These are phyloP conservation scores for Tillandsia fasciculata DNA, from an alignment of 176 grass and related monocot species.

Conservation along the genomic window DNA sequence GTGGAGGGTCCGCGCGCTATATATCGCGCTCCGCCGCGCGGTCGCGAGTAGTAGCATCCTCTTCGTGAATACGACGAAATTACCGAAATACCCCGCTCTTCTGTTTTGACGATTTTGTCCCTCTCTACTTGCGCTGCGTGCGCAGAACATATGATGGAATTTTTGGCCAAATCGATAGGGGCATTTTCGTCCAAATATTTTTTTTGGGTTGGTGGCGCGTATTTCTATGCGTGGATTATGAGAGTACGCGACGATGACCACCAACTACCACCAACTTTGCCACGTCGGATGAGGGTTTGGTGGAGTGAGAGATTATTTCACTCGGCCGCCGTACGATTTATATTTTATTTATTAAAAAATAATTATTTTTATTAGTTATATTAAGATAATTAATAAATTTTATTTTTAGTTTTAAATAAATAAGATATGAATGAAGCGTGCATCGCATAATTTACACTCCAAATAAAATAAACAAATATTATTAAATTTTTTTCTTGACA, in stretches of 20 bases:
- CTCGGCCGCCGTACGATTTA: no score
- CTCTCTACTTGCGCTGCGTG: no score
- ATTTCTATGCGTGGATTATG: neutral
- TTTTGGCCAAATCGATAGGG: neutral
- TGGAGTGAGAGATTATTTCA: neutral
- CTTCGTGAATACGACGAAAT: neutral
- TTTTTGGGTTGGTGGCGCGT: neutral
- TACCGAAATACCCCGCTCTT: neutral
- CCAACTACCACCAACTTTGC: neutral
- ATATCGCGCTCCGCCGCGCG: slow-evolving; percentile 5
- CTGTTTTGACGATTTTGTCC: neutral
- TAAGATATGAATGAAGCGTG: no score
- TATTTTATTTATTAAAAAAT: no score
- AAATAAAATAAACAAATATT: no score
- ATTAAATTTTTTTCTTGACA: no score
- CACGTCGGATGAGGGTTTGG: neutral
- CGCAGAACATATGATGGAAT: neutral
- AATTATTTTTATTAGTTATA: no score
- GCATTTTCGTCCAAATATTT: neutral
- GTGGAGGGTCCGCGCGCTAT: neutral
- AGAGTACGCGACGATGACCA: neutral
- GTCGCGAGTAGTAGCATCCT: slow-evolving; percentile 42
- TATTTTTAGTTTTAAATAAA: no score
- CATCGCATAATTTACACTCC: no score
- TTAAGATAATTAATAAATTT: no score